These are phyloP conservation scores for Phaeodactylum tricornutum DNA, from an alignment of 108 stramenopile species.

Conservation along the genomic window DNA sequence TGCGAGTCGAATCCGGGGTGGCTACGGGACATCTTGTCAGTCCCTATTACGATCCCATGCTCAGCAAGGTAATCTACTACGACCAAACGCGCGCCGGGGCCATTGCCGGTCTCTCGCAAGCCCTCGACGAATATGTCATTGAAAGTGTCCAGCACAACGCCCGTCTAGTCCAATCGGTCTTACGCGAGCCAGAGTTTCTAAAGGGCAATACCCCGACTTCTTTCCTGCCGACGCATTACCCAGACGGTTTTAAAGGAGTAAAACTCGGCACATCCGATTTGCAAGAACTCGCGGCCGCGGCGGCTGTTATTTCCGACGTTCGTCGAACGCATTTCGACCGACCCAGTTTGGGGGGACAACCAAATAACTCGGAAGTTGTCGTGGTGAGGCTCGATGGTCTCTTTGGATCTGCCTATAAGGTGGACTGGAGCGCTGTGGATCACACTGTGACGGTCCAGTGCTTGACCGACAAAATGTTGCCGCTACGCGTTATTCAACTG, in stretches of 20 bases:
- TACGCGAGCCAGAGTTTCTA: conserved; percentile 61
- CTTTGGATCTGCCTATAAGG: conserved; percentile 55
- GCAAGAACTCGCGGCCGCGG: conserved; percentile 52
- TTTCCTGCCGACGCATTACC: conserved; percentile 86
- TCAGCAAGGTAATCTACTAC: conserved; percentile 87
- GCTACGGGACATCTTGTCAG: conserved; percentile 74
- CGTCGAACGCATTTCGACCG: conserved; percentile 20
- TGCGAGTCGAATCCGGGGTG: conserved; percentile 72
- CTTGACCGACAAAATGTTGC: conserved; percentile 8
- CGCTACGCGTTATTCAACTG: not conserved
- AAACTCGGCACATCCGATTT: conserved; percentile 35
- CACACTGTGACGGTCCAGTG: conserved; percentile 6
- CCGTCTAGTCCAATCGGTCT: conserved; percentile 29
- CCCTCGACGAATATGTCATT: conserved; percentile 88
- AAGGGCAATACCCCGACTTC: conserved; percentile 84
- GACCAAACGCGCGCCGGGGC: conserved; percentile 45
- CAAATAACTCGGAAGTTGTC: conserved; percentile 21
- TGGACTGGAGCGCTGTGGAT: conserved; percentile 13
- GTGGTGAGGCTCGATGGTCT: conserved; percentile 65
- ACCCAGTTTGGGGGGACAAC: conserved; percentile 13
- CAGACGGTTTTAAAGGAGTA: conserved; percentile 84
- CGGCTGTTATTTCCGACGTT: conserved; percentile 22
- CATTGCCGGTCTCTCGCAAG: conserved; percentile 51
- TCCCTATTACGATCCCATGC: conserved; percentile 95
- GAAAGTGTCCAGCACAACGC: conserved; percentile 90